Conservation (phyloP, 129 eudicot genomes). For the Kitagawia praeruptora region DNA sequence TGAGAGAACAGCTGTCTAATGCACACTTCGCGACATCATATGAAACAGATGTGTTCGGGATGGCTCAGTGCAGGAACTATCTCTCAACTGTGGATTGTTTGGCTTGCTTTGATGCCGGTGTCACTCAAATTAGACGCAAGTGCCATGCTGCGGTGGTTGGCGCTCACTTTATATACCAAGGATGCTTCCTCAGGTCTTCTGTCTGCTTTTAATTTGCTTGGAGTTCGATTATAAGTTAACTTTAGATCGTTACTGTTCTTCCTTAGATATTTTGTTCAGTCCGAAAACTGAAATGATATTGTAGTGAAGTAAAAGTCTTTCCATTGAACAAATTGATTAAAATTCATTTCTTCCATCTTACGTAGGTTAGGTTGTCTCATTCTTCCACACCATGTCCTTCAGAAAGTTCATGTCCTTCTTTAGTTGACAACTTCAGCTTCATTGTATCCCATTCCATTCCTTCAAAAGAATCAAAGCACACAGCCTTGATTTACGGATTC, state of each 20-base stretch:
- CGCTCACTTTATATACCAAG: not conserved
- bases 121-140: not conserved
- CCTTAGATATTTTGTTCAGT: not conserved
- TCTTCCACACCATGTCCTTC: not conserved
- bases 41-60: constrained; percentile 1
- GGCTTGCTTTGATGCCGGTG: not conserved
- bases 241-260: not conserved
- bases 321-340: not conserved
- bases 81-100: not conserved
- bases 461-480: no score
- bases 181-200: not conserved
- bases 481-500: no score
- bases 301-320: not conserved
- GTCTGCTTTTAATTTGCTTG: no score
- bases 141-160: not conserved
- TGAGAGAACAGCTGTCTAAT: not conserved
- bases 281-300: no score
- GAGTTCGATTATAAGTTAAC: not conserved
- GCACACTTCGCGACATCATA: not conserved
- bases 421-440: no score
- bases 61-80: constrained; percentile 3
- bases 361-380: not conserved
- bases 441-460: no score
- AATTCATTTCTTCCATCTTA: not conserved
- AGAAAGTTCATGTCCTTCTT: not conserved